Percentiles rank a stretch among this genome's conserved stretches.
Conservation (phyloP, 129 eudicot genomes). For the Ambrosia trifida region DNA sequence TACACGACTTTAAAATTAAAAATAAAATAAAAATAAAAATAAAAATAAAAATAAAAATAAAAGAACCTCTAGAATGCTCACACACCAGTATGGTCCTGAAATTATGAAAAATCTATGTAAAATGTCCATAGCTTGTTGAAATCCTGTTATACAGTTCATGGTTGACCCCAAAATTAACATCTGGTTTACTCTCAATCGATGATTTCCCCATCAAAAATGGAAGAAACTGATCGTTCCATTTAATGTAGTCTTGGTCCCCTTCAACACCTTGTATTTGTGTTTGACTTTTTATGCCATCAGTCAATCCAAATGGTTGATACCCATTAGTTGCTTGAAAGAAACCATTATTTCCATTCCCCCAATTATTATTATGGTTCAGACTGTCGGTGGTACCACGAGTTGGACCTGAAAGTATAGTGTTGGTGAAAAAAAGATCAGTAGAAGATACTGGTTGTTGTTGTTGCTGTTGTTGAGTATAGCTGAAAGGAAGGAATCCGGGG, state of each 20-base stretch:
- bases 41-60: background rate
- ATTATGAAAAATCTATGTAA: slow-evolving; percentile 68
- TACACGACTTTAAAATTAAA: slow-evolving; percentile 49
- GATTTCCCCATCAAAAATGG: slow-evolving; percentile 54
- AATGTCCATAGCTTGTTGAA: slow-evolving; percentile 47
- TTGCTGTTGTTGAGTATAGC: slow-evolving; percentile 29
- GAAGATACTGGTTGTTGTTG: slow-evolving; percentile 19
- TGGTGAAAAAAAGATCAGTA: slow-evolving; percentile 39
- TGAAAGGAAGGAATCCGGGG: slow-evolving; percentile 32
- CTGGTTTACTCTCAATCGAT: slow-evolving; percentile 47
- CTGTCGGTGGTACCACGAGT: slow-evolving; percentile 3
- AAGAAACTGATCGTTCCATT: slow-evolving; percentile 70
- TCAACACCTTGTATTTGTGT: slow-evolving; percentile 17
- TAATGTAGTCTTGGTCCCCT: slow-evolving; percentile 50
- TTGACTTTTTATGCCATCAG: slow-evolving; percentile 42
- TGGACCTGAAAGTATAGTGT: slow-evolving; percentile 10
- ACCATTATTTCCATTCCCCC: slow-evolving; percentile 34
- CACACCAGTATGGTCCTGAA: slow-evolving; percentile 51
- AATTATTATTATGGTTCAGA: slow-evolving; percentile 27
- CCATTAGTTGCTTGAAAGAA: slow-evolving; percentile 30
- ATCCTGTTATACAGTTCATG: slow-evolving; percentile 30
- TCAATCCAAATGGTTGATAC: slow-evolving; percentile 44
- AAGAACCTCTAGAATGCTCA: slow-evolving; percentile 31
- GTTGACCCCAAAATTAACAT: slow-evolving; percentile 31
- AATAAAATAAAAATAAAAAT: background rate